A percentile compares a stretch with the other conserved stretches of the same genome.
Evolutionary conservation across 2,329 filamentous ascomycete species (phyloP).

Genomic region (Fusarium avenaceum): DNA sequence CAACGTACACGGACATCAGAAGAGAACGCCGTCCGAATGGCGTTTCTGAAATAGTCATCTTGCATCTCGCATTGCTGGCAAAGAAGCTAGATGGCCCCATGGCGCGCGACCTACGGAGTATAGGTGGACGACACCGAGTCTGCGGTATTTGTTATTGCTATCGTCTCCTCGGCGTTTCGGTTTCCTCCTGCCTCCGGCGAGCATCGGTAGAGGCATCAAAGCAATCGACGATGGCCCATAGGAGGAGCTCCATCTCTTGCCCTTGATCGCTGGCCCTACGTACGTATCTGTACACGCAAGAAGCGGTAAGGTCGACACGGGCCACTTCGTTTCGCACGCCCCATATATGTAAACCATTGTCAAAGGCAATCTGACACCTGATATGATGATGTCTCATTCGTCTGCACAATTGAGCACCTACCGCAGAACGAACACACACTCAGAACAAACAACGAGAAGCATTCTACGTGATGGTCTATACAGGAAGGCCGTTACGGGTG

Average conservation of each 20-base stretch:
- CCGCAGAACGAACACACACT: slow-evolving; percentile 9
- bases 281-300: slow-evolving; percentile 6
- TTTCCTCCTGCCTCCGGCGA: slow-evolving; percentile 22
- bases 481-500: neutral
- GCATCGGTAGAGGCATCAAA: slow-evolving; percentile 23
- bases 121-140: slow-evolving; percentile 25
- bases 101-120: slow-evolving; percentile 11
- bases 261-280: neutral
- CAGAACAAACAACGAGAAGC: slow-evolving; percentile 5
- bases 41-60: slow-evolving; percentile 4
- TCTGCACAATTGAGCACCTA: slow-evolving; percentile 6
- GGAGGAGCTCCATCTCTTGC: slow-evolving; percentile 7
- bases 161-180: slow-evolving; percentile 1
- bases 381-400: slow-evolving; percentile 8
- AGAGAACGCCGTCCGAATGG: slow-evolving; percentile 9
- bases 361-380: neutral
- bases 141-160: slow-evolving; percentile 26
- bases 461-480: neutral
- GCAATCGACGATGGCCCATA: slow-evolving; percentile 24
- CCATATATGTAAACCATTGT: slow-evolving; percentile 1
- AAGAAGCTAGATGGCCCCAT: slow-evolving; percentile 14
- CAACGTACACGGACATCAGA: slow-evolving; percentile 25
- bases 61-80: slow-evolving; percentile 17
- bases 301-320: slow-evolving; percentile 21
- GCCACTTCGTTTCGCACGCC: slow-evolving; percentile 15